phyloP scores from a whole-genome alignment of 75 land plant species.

The Azolla pinnata region DNA sequence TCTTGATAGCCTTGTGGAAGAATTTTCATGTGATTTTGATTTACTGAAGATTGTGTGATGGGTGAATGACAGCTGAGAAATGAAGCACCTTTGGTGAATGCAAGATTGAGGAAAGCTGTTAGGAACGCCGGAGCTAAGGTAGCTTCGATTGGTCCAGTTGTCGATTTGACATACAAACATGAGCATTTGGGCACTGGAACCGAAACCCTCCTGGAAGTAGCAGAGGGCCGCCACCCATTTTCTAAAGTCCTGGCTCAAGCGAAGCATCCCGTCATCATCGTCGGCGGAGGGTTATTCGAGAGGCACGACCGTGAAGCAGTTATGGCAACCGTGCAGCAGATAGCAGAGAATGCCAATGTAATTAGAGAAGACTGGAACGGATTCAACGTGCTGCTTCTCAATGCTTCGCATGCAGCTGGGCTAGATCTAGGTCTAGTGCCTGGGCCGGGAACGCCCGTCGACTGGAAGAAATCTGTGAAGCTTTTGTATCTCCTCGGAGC shows the following conservation, averaged over 20 bases:
- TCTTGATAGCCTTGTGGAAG: too few species aligned
- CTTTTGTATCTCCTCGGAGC: conserved; percentile 88
- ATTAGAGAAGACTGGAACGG: conserved; percentile 85
- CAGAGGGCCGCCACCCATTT: conserved; percentile 89
- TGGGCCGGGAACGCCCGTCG: conserved; percentile 37
- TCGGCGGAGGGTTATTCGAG: conserved; percentile 81
- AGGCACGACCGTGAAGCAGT: conserved; percentile 76
- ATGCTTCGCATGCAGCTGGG: conserved; percentile 88
- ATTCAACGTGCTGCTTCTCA: conserved; percentile 67
- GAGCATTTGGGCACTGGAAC: conserved; percentile 71
- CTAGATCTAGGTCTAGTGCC: conserved; percentile 72
- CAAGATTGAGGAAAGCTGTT: conserved; percentile 84
- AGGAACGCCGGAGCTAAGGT: conserved; percentile 63
- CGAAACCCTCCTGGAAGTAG: conserved; percentile 68
- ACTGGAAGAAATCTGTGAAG: conserved; percentile 44
- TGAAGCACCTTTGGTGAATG: conserved; percentile 95
- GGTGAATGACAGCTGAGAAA: conserved; percentile 72
- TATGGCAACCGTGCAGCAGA: conserved; percentile 51
- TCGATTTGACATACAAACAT: conserved; percentile 72
- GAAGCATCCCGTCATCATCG: conserved; percentile 68
- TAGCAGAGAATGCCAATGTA: conserved; percentile 48
- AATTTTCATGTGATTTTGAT: conserved; percentile 2
- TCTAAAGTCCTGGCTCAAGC: conserved; percentile 54
- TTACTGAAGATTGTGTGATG: not conserved
- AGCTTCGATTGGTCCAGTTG: conserved; percentile 63